Conservation (phyloP, 441 rosid genomes). For the Syzygium malaccense region DNA sequence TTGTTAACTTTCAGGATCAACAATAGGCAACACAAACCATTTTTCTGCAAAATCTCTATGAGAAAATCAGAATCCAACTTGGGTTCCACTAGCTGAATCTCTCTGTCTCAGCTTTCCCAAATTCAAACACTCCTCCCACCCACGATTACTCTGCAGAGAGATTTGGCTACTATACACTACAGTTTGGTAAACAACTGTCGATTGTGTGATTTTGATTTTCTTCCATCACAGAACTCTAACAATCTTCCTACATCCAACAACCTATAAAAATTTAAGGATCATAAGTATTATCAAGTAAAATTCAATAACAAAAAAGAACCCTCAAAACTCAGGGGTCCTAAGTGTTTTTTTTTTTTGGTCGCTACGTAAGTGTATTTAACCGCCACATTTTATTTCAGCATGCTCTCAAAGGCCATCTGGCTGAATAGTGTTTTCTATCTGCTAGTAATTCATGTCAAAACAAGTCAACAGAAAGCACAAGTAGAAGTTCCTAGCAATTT, state of each 20-base stretch:
- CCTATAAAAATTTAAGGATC: neutral
- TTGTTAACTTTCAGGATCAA: neutral
- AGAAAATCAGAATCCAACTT: neutral
- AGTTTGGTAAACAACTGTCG: neutral
- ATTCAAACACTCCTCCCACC: neutral
- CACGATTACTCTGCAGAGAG: neutral
- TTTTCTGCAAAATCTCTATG: neutral
- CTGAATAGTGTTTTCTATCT: neutral
- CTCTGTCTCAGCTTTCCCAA: neutral
- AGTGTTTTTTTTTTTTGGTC: neutral
- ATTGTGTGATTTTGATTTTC: neutral
- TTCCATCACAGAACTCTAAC: neutral
- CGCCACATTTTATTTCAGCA: neutral
- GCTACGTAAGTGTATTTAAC: neutral
- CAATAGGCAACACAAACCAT: neutral
- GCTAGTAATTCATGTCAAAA: neutral
- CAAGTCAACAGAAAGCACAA: neutral
- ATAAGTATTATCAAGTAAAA: neutral
- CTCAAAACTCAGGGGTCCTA: neutral
- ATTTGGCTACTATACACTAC: neutral
- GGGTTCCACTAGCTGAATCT: neutral
- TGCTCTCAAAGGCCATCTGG: neutral
- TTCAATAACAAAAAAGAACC: neutral
- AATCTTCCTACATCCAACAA: neutral
- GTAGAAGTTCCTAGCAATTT: neutral